Conservation (phyloP, 257 asterid genomes). For the Plectranthus barbatus region DNA sequence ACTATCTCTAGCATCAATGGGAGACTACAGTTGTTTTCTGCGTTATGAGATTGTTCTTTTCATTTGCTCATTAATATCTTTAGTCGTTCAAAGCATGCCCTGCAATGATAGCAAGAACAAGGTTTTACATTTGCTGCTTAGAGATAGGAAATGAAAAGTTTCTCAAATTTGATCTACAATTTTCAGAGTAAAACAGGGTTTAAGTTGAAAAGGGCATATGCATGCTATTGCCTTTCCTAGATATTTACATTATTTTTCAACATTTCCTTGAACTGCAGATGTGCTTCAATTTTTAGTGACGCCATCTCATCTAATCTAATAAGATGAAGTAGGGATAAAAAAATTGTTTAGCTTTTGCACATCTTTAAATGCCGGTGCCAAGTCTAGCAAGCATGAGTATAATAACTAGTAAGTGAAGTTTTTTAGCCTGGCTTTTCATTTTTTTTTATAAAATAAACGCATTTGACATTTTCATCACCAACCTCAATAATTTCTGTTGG, state of each 20-base stretch:
- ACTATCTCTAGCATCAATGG: constrained; percentile 7
- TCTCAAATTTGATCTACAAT: neutral
- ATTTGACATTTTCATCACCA: neutral
- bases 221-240: neutral
- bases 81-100: neutral
- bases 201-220: neutral
- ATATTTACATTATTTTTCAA: neutral
- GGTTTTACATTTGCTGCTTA: neutral
- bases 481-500: neutral
- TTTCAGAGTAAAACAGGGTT: neutral
- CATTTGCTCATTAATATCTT: neutral
- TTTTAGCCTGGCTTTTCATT: neutral
- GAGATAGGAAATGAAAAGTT: neutral
- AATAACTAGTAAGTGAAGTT: neutral
- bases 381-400: neutral
- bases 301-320: neutral
- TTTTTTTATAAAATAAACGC: neutral
- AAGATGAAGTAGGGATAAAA: neutral
- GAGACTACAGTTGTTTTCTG: neutral
- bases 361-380: neutral
- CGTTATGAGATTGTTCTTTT: neutral
- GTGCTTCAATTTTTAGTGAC: neutral
- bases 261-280: neutral
- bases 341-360: neutral
- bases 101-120: neutral